phyloP scores from a whole-genome alignment of 1,284 basidiomycete species.

The Calocybe gambosa region DNA sequence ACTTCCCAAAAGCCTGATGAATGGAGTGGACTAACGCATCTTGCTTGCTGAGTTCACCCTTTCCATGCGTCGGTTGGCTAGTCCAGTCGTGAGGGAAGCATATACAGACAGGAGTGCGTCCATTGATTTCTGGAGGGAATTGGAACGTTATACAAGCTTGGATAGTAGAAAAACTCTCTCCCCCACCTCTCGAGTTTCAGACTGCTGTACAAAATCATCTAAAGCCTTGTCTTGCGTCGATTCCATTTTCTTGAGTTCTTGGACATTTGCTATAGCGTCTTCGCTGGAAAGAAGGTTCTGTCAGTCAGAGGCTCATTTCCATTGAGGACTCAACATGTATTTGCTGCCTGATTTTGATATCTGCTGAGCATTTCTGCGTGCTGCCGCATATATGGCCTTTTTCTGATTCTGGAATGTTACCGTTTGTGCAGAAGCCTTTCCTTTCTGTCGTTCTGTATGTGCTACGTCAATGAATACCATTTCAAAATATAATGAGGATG shows the following conservation, averaged over 20 bases:
- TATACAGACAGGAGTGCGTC: constrained; percentile 19
- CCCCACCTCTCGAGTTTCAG: constrained; percentile 17
- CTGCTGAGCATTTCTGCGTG: constrained; percentile 23
- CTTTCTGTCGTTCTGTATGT: constrained; percentile 17
- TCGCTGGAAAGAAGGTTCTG: constrained; percentile 15
- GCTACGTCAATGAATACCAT: background rate
- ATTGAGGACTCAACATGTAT: constrained; percentile 19
- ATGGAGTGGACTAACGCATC: constrained; percentile 21
- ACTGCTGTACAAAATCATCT: constrained; percentile 18
- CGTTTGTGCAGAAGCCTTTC: constrained; percentile 13
- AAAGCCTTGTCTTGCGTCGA: constrained; percentile 15
- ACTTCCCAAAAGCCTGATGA: too few relatives aligned
- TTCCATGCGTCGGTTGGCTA: constrained; percentile 21
- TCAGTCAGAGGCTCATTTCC: background rate
- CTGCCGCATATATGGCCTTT: constrained; percentile 23
- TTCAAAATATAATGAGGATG: background rate
- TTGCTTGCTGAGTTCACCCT: constrained; percentile 24
- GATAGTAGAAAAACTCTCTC: constrained; percentile 6
- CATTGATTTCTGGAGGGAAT: constrained; percentile 18
- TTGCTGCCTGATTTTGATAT: constrained; percentile 20
- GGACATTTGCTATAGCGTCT: constrained; percentile 16
- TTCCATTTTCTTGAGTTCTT: constrained; percentile 18
- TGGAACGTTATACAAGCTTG: constrained; percentile 1
- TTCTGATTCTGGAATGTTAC: constrained; percentile 20
- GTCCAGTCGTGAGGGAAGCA: constrained; percentile 19